phyloP scores from a whole-genome alignment of 208 protist genomes.

The Wallacemonas collosoma region DNA sequence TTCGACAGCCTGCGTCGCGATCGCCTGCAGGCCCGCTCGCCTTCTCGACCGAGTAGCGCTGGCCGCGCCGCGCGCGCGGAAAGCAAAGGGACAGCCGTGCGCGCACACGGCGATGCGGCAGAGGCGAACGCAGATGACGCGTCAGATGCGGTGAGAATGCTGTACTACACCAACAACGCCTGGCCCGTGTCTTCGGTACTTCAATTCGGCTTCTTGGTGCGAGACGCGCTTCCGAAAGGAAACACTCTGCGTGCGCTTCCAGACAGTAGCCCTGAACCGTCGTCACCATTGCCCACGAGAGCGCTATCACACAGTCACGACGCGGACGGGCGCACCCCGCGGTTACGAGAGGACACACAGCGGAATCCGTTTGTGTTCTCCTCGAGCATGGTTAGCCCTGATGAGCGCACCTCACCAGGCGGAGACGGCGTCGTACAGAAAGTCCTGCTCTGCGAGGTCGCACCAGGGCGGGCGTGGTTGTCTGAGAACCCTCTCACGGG shows the following conservation, averaged over 20 bases:
- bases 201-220: slow-evolving; percentile 57
- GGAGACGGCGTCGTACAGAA: slow-evolving; percentile 28
- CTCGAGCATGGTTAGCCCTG: slow-evolving; percentile 49
- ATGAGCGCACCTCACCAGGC: slow-evolving; percentile 31
- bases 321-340: not conserved
- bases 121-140: not conserved
- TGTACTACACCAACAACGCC: slow-evolving; percentile 83
- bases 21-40: slow-evolving; percentile 5
- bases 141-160: slow-evolving; percentile 51
- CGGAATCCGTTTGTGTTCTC: slow-evolving; percentile 57
- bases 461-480: slow-evolving; percentile 39
- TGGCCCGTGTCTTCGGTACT: slow-evolving; percentile 47
- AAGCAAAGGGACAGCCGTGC: too few relatives aligned
- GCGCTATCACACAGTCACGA: too few relatives aligned
- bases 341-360: slow-evolving; percentile 19
- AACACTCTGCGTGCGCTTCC: not conserved
- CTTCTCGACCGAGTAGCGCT: not conserved
- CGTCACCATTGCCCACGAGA: not conserved
- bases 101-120: not conserved
- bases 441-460: slow-evolving; percentile 76
- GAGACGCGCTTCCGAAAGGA: slow-evolving; percentile 20
- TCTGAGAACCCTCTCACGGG: slow-evolving; percentile 34
- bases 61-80: not conserved
- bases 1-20: slow-evolving; percentile 40
- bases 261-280: not conserved